Evolutionary conservation across 345 rosid species (phyloP), one percentile per base, ranked within the genome.

Genomic region (Eucalyptus lansdowneana): DNA sequence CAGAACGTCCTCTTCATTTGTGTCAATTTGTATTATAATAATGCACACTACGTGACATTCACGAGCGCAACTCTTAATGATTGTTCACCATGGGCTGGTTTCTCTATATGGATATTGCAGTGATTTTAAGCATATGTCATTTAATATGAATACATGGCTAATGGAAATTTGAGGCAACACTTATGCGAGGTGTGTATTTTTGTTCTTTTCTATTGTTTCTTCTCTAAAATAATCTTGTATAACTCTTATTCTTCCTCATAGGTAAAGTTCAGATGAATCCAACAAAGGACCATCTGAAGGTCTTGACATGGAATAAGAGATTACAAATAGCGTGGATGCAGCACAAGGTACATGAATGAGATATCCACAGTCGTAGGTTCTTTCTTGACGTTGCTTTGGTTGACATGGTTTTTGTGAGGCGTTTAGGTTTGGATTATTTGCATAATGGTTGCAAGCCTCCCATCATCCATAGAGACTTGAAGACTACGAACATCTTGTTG

Each of bases 241-340:
- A 21, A n/a, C 44, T 81, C 60, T 56, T 21, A 21, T 53, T 25
- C 60, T 9, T 56, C 27, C 60, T 0, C 6, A 56, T 56, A 56
- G 25, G 25, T 56, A 56, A 56, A 56, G 60, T 56, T 21, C 0
- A 56, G 60, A 56, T 56, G 60, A 22, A 56, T 5, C 19, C 31
- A 62, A 40, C 22, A 90, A 47, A 50, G 27, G 14, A 87, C 50
- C 44, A n/a, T 29, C 4, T 3, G 6, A 87, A 80, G 40, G 81
- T 56, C 67, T 31, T 87, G 62, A 87, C 58, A 14, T 90, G 91
- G 91, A 69, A 11, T 29, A 47, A 86, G 31, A 91, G 93, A 80
- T 93, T 92, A 50, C 93, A 92, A 27, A 90, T 94, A 58, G 94
- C 95, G 88, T 93, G 25, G 94, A 93, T 83, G 91, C 90, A 45